Percentiles rank a stretch among this genome's conserved stretches.
These are phyloP conservation scores for Isochrysis galbana DNA, from an alignment of 78 protist genomes.

Conservation along the genomic window DNA sequence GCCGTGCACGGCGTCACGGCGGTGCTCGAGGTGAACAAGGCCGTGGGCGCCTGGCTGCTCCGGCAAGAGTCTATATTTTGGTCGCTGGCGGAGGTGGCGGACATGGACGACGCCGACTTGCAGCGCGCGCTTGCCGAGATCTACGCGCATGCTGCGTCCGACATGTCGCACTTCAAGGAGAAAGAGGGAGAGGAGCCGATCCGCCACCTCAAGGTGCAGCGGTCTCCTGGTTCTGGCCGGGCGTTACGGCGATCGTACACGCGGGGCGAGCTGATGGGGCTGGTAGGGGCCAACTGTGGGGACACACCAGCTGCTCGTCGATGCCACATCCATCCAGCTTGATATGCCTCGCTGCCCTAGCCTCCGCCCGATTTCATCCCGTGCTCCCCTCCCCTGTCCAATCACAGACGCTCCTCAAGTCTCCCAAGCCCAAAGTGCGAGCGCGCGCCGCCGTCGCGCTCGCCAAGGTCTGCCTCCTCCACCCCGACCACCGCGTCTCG, in stretches of 20 bases:
- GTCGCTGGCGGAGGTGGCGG: slow-evolving; percentile 11
- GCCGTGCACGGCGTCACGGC: background rate
- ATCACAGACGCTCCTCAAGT: background rate
- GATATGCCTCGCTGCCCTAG: too few relatives aligned
- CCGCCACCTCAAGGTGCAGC: background rate
- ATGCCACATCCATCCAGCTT: too few relatives aligned
- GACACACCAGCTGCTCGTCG: too few relatives aligned
- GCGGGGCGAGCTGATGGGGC: too few relatives aligned
- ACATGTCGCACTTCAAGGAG: background rate
- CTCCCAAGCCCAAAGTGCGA: background rate
- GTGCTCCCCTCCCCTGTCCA: too few relatives aligned
- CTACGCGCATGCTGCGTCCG: background rate
- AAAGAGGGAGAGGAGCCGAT: background rate
- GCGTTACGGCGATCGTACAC: too few relatives aligned
- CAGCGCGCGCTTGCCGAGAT: background rate
- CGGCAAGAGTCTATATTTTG: slow-evolving; percentile 14
- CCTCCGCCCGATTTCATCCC: too few relatives aligned
- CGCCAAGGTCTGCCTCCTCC: background rate
- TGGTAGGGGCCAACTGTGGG: too few relatives aligned
- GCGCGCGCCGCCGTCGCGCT: slow-evolving; percentile 15
- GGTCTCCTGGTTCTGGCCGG: too few relatives aligned
- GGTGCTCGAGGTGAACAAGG: background rate
- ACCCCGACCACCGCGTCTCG: background rate
- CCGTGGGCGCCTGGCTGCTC: background rate
- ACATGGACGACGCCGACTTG: background rate